Evolutionary conservation across 2,329 filamentous ascomycete species (phyloP).

Genomic region (Botrytis byssoidea): DNA sequence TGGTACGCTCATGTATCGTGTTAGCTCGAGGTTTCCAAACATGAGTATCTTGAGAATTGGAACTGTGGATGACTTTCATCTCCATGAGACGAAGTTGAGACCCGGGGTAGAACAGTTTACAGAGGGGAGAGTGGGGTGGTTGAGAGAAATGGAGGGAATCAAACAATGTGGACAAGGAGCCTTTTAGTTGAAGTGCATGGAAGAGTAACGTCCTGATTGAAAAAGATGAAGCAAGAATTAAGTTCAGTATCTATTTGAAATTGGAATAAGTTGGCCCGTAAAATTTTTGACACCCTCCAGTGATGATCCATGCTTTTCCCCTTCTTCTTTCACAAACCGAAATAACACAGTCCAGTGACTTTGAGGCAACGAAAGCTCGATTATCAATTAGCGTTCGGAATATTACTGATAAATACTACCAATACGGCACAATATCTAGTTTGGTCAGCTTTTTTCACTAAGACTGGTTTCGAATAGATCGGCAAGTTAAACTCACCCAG

Average conservation of each 20-base stretch:
- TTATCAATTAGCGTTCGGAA: constrained; percentile 15
- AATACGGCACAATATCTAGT: constrained; percentile 30
- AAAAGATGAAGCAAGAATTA: neutral
- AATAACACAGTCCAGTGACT: neutral
- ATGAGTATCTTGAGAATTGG: constrained; percentile 54
- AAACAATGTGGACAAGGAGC: constrained; percentile 32
- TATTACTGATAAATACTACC: constrained; percentile 30
- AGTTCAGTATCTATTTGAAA: neutral
- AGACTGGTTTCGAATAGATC: neutral
- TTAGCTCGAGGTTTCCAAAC: constrained; percentile 46
- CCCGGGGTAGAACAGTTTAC: constrained; percentile 53
- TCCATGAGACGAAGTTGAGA: constrained; percentile 56
- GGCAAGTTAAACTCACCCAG: constrained; percentile 27
- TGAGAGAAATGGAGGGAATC: constrained; percentile 42
- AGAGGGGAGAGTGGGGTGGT: constrained; percentile 53
- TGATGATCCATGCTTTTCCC: neutral
- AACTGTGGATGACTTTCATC: constrained; percentile 59
- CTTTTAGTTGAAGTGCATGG: neutral
- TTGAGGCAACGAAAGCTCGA: neutral
- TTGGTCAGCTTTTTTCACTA: neutral
- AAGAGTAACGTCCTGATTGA: neutral
- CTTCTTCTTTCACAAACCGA: no score
- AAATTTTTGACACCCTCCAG: neutral
- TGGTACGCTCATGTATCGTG: constrained; percentile 60
- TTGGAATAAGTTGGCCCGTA: neutral